These are phyloP conservation scores for Fagopyrum homotropicum DNA, from an alignment of 148 eudicot genomes.

Conservation along the genomic window DNA sequence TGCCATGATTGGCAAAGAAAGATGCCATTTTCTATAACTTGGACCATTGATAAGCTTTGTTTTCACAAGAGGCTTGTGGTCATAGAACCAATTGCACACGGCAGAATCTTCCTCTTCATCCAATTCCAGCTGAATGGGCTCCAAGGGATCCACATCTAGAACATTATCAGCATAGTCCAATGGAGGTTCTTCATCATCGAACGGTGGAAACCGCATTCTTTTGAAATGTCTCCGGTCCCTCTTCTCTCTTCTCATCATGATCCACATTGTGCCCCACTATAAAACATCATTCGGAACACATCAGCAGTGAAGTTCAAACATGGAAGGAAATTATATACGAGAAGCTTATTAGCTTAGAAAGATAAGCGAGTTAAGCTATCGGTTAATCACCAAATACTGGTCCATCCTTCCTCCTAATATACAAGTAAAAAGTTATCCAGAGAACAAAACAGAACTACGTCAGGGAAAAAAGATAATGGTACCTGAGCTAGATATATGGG, in stretches of 20 bases:
- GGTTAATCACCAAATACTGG: neutral
- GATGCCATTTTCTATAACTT: constrained; percentile 94
- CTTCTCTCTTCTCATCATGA: constrained; percentile 98
- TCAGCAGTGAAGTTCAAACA: too few species aligned
- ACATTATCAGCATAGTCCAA: constrained; percentile 98
- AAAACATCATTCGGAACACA: neutral
- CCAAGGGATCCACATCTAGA: constrained; percentile 93
- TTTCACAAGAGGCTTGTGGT: constrained; percentile 90
- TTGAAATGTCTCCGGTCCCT: constrained; percentile 94
- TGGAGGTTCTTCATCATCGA: constrained; percentile 99
- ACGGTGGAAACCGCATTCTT: constrained; percentile 98
- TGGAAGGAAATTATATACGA: too few species aligned
- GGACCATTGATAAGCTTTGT: constrained; percentile 99
- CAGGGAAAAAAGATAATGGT: neutral
- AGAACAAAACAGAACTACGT: neutral
- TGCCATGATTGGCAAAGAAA: constrained; percentile 96
- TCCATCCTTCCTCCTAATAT: neutral
- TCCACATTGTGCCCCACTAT: constrained; percentile 99
- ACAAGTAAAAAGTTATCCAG: neutral
- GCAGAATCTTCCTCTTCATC: constrained; percentile 99
- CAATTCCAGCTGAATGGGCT: constrained; percentile 90
- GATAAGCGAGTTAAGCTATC: neutral
- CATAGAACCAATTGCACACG: constrained; percentile 90
- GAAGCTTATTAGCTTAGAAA: neutral
- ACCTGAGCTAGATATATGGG: constrained; percentile 97